These are phyloP conservation scores for Beauveria asiatica DNA, from an alignment of 2,329 filamentous ascomycete genomes.

Conservation along the genomic window DNA sequence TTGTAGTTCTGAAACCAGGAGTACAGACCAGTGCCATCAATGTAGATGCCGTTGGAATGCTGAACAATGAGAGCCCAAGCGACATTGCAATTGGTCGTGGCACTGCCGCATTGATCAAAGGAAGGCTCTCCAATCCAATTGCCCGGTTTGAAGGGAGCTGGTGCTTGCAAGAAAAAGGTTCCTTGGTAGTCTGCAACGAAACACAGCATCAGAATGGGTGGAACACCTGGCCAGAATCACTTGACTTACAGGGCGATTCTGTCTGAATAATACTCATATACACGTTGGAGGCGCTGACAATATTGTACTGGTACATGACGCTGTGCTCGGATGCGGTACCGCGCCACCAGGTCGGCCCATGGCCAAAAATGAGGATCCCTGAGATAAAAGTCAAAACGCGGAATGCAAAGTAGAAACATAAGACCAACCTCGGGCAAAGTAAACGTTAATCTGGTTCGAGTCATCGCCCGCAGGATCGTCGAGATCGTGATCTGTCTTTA, in stretches of 20 bases:
- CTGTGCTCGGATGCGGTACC: conserved; percentile 14
- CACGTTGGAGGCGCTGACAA: conserved; percentile 36
- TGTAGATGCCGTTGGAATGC: conserved; percentile 15
- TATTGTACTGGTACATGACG: conserved; percentile 40
- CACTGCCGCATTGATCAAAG: conserved; percentile 10
- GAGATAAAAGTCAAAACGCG: conserved; percentile 5
- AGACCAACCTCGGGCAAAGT: conserved; percentile 36
- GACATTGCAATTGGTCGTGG: conserved; percentile 13
- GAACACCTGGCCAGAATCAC: too few relatives aligned
- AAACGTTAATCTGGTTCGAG: conserved; percentile 43
- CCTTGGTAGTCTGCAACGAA: conserved; percentile 13
- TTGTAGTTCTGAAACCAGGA: conserved; percentile 20
- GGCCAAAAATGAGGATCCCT: conserved; percentile 12
- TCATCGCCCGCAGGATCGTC: conserved; percentile 31
- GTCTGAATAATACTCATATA: conserved; percentile 41
- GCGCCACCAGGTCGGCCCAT: background rate
- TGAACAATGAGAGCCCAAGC: conserved; percentile 20
- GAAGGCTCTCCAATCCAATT: conserved; percentile 6
- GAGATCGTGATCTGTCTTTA: conserved; percentile 40
- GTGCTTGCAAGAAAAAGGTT: conserved; percentile 10
- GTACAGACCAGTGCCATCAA: conserved; percentile 22
- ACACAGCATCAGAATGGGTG: background rate
- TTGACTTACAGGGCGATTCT: conserved; percentile 14
- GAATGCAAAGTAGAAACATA: conserved; percentile 20
- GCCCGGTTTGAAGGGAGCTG: conserved; percentile 12